These are phyloP conservation scores for Copromyces sp. DNA, from an alignment of 495 filamentous ascomycete genomes.

Conservation along the genomic window DNA sequence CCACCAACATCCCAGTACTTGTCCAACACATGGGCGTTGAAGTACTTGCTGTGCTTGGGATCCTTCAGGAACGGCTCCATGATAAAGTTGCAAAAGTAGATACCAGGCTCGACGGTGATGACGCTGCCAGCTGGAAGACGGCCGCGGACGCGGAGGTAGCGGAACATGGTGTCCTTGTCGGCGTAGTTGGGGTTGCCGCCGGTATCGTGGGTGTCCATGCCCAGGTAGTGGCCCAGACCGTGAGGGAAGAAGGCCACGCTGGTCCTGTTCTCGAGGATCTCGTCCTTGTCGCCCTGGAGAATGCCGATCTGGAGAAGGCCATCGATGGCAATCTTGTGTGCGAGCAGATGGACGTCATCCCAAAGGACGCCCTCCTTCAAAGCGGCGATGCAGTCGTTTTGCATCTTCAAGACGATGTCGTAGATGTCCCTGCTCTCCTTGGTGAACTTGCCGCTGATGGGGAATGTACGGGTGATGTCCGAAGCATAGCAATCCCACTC, in stretches of 20 bases:
- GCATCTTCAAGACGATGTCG: constrained; percentile 80
- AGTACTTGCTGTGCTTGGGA: constrained; percentile 57
- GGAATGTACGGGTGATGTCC: constrained; percentile 87
- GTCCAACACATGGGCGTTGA: constrained; percentile 62
- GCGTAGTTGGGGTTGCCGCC: constrained; percentile 79
- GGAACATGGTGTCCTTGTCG: constrained; percentile 76
- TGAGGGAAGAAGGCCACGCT: constrained; percentile 89
- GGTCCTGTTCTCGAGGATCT: constrained; percentile 62
- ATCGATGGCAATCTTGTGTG: constrained; percentile 72
- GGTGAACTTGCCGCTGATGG: constrained; percentile 66
- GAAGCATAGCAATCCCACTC: constrained; percentile 75
- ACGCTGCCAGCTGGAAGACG: constrained; percentile 64
- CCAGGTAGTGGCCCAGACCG: constrained; percentile 83
- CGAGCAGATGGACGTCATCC: constrained; percentile 72
- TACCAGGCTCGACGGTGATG: constrained; percentile 84
- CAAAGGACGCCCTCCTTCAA: constrained; percentile 69
- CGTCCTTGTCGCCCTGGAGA: constrained; percentile 54
- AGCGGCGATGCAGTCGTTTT: constrained; percentile 59
- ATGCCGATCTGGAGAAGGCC: constrained; percentile 71
- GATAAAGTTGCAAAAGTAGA: constrained; percentile 93
- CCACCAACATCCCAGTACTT: constrained; percentile 87
- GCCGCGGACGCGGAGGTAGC: constrained; percentile 74
- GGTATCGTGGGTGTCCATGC: constrained; percentile 91
- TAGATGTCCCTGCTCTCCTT: constrained; percentile 69
- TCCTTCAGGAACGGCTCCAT: constrained; percentile 72